Evolutionary conservation across 2,329 filamentous ascomycete species (phyloP), one percentile per base, ranked within the genome.

Genomic region (Pleomassaria siparia): DNA sequence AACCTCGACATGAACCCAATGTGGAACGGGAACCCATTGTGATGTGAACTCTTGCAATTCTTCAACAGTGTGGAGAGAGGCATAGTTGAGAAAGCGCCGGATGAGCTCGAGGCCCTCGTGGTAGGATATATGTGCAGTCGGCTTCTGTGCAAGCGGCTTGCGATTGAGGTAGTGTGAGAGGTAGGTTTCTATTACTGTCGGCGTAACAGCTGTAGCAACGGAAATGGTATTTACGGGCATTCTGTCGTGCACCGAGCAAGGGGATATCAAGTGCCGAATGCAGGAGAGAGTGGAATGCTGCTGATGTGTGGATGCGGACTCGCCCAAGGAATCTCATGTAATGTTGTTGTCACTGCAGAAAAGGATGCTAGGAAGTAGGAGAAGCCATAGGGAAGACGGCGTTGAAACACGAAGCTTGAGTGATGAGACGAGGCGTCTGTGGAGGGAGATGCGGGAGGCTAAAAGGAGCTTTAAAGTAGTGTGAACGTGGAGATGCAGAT

Each of bases 51-150:
- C 84, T 66, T 99, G 94, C 24, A 97, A 74, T 54, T 97, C 91
- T 72, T 99, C 94, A 60, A 99, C 87, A 0, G 89, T 91, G 69
- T 96, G 89, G 53, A 89, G 86, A 1, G 92, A 91, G 3, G 91
- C 87, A 70, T 91, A 94, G 33, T 82, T 72, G 28, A 99, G 81
- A 70, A 99, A 97, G 28, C 86, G 83, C 41, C 91, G 88, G 60
- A 97, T 87, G 42, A 99, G 80, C 55, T 89, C 84, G 12, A 99
- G 80, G 29, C 91, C 92, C 74, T 96, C 89, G 66, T 97, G 89
- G 74, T 99, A 99, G 44, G 91, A 91, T 46, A 99, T 84, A 69
- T 95, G 89, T 1, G 88, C 88, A 1, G 89, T 95, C 0, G 92
- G 92, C 54, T 91, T 91, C 55, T 91, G 78, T 52, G 80, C 84